Evolutionary conservation across 2,329 filamentous ascomycete species (phyloP).

Genomic region (Microdochium paspali): DNA sequence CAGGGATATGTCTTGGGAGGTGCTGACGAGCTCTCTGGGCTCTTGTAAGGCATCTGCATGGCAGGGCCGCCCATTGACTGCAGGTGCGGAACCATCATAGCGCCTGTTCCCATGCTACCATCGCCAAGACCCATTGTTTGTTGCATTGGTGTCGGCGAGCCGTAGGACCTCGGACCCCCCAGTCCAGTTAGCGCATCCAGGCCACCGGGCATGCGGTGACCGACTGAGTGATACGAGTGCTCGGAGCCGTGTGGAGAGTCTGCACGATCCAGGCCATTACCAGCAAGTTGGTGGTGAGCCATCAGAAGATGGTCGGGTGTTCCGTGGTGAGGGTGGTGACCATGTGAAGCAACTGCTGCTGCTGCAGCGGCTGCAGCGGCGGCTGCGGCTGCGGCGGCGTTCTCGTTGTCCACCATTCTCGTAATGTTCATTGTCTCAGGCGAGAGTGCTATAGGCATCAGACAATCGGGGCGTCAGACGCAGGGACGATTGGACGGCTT

Average conservation of each 20-base stretch:
- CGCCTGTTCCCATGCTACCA: slow-evolving; percentile 25
- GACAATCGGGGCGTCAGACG: no score
- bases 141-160: slow-evolving; percentile 44
- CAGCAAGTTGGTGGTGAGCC: slow-evolving; percentile 16
- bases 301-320: slow-evolving; percentile 14
- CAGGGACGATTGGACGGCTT: no score
- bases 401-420: slow-evolving; percentile 19
- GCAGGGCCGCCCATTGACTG: slow-evolving; percentile 24
- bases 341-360: slow-evolving; percentile 4
- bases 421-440: slow-evolving; percentile 23
- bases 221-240: slow-evolving; percentile 44
- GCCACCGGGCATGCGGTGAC: slow-evolving; percentile 17
- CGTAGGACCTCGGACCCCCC: slow-evolving; percentile 33
- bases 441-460: slow-evolving; percentile 17
- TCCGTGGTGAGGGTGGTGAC: neutral
- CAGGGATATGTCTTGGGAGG: slow-evolving; percentile 71
- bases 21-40: slow-evolving; percentile 25
- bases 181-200: slow-evolving; percentile 28
- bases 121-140: slow-evolving; percentile 35
- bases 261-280: slow-evolving; percentile 36
- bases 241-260: slow-evolving; percentile 52
- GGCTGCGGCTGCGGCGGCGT: slow-evolving; percentile 13
- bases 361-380: slow-evolving; percentile 11
- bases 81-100: slow-evolving; percentile 33
- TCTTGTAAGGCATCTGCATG: slow-evolving; percentile 21